Base-by-base conservation (phyloP, 1,139 yeast genomes). In the Geotrichum europaeum region DNA sequence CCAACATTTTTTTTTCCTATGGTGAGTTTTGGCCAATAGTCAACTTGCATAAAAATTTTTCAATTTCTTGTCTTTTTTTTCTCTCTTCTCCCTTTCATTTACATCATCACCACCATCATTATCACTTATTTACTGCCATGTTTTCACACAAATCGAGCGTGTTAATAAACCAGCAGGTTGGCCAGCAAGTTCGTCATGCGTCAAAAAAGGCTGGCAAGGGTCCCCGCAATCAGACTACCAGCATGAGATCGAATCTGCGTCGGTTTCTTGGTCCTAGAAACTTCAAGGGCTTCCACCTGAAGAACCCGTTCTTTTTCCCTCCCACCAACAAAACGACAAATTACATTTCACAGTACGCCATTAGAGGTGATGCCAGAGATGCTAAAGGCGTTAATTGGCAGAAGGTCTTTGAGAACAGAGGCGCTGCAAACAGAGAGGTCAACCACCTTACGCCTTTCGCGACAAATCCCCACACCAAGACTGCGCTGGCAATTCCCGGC, bases 181-280 rank as follows among this genome's bases (percentile, higher is more conserved):
- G 52, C 47, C 53, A 43, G 43, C 63, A 60, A 55, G 58, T 55
- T 40, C 59, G 64, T 13, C 50, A 60, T 60, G 64, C 64, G 22
- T 59, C 62, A 36, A 56, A 54, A 28, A 60, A 61, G 51, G 53
- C 49, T 4, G 54, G 43, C 58, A 57, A 54, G 49, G 55, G 49
- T 25, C 45, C 54, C 4, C 61, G 62, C 56, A 62, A 62, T 47
- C 63, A 65, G 53, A 59, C 63, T 51, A 64, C 66, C 34, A 75
- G 68, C 64, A 70, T 58, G 69, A 78, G 68, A 75, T 78, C 63
- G 69, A 82, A 75, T 79, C 78, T 67, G 78, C 76, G 64, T 5
- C 58, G 65, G 57, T 89, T 89, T 75, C 77, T 90, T 62, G 98
- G 98, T 2, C 96, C 96, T 47, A 83, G 79, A 72, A 90, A 90